A percentile compares a stretch with the other conserved stretches of the same genome.
Evolutionary conservation across 2,329 filamentous ascomycete genomes (phyloP).

Genomic region (Fonsecaea monophora): DNA sequence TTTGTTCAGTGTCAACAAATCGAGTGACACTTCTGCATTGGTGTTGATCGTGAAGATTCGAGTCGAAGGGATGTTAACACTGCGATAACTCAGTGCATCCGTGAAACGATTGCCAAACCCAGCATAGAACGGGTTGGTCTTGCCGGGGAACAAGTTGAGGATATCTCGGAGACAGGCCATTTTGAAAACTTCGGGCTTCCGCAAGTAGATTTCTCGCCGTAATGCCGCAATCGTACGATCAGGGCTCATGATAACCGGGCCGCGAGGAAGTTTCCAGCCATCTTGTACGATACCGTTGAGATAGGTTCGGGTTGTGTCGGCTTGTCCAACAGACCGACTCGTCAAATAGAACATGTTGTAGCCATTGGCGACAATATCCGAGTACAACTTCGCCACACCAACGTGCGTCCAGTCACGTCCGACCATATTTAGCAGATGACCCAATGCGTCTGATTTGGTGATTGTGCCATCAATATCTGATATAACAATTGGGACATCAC

Average conservation of each 20-base stretch:
- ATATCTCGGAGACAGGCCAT: constrained; percentile 98
- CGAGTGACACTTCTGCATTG: constrained; percentile 91
- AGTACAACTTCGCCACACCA: constrained; percentile 95
- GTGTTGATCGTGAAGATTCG: constrained; percentile 99
- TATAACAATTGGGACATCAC: constrained; percentile 92
- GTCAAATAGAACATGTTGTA: constrained; percentile 99
- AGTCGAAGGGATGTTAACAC: constrained; percentile 90
- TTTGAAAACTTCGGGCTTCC: constrained; percentile 98
- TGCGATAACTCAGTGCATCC: constrained; percentile 93
- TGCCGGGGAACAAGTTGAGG: constrained; percentile 79
- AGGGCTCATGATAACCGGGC: constrained; percentile 92
- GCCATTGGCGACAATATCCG: constrained; percentile 90
- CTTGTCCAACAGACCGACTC: constrained; percentile 89
- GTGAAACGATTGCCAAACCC: constrained; percentile 97
- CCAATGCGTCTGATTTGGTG: constrained; percentile 93
- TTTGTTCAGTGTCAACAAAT: constrained; percentile 87
- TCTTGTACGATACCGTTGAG: constrained; percentile 89
- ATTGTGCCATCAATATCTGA: constrained; percentile 99
- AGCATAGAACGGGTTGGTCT: constrained; percentile 87
- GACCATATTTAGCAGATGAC: constrained; percentile 95
- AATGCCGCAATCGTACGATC: constrained; percentile 94
- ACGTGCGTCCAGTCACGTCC: constrained; percentile 97
- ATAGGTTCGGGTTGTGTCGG: constrained; percentile 88
- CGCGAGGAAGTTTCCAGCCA: constrained; percentile 81
- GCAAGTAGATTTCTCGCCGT: constrained; percentile 87